Conservation (phyloP, 192 early-diverging fungal genomes). For the Oehlia diaphana region DNA sequence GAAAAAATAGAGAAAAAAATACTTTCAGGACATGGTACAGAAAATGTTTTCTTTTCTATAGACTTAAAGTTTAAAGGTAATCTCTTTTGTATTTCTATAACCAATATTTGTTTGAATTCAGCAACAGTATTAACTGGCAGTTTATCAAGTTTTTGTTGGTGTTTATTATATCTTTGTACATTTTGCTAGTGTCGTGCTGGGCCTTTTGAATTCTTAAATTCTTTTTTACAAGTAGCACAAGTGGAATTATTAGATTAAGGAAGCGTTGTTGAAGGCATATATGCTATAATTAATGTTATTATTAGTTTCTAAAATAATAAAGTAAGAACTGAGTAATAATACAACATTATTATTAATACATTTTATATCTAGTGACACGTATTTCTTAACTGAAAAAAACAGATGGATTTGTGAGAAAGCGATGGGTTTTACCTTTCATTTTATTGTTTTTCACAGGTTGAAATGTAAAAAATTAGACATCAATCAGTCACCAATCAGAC, state of each 20-base stretch:
- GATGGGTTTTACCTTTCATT: too few relatives aligned
- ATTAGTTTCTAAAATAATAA: neutral
- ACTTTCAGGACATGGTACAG: too few relatives aligned
- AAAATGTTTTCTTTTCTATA: neutral
- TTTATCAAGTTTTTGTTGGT: too few relatives aligned
- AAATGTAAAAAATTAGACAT: too few relatives aligned
- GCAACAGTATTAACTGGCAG: neutral
- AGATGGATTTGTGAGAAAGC: too few relatives aligned
- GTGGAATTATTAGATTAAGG: neutral
- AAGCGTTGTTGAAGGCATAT: too few relatives aligned
- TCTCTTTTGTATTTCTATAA: neutral
- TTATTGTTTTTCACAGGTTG: too few relatives aligned
- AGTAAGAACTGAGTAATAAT: neutral
- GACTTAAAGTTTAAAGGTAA: neutral
- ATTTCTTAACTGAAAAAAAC: too few relatives aligned
- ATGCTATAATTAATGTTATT: neutral
- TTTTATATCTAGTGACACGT: too few relatives aligned
- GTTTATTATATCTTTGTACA: too few relatives aligned
- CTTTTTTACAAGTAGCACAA: neutral
- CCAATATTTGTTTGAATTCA: neutral
- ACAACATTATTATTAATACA: neutral
- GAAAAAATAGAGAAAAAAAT: too few relatives aligned
- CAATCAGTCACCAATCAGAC: too few relatives aligned
- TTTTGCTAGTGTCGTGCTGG: neutral
- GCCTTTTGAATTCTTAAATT: neutral